Evolutionary conservation across 805 yeast genomes (phyloP), one percentile per base, ranked within the genome.

Genomic region (Debaryomyces maramus): DNA sequence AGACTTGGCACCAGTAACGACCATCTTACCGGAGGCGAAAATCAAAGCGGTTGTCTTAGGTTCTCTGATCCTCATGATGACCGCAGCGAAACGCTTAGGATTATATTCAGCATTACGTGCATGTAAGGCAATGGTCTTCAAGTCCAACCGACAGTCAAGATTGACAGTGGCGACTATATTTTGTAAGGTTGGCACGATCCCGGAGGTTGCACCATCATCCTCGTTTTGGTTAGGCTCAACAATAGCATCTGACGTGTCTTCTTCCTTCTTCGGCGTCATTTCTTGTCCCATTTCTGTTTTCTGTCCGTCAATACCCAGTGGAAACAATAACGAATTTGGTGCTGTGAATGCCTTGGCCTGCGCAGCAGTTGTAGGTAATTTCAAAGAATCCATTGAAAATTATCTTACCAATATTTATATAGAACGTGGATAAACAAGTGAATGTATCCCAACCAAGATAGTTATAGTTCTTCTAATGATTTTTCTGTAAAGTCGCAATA

Each of bases 21-120:
- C 99, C 99, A 93, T 93, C 66, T 93, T 93, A 57, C 99, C 99
- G 2, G 97, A 89, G 1, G 99, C 99, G 65, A 93, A 93, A 50
- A 93, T 93, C 52, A 93, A 75, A 0, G 99, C 98, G 2, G 99
- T 93, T 1, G 99, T 93, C 65, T 93, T 93, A 13, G 99, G 99
- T 63, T 93, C 99, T 67, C 99, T 81, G 53, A 93, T 93, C 76
- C 99, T 87, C 99, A 93, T 93, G 53, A 93, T 93, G 36, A 93
- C 99, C 43, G 99, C 99, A 10, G 99, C 99, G 72, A 93, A 93
- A 73, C 99, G 95, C 58, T 86, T 88, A 37, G 99, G 99, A 57
- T 93, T 93, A 69, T 93, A 93, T 64, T 93, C 99, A 24, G 99
- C 99, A 67, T 93, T 93, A 78, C 99, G 88, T 2, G 98, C 98